Percentiles rank a stretch among this genome's conserved stretches.
phyloP scores from a whole-genome alignment of 495 filamentous ascomycete genomes.

The Penicillium soppii region DNA sequence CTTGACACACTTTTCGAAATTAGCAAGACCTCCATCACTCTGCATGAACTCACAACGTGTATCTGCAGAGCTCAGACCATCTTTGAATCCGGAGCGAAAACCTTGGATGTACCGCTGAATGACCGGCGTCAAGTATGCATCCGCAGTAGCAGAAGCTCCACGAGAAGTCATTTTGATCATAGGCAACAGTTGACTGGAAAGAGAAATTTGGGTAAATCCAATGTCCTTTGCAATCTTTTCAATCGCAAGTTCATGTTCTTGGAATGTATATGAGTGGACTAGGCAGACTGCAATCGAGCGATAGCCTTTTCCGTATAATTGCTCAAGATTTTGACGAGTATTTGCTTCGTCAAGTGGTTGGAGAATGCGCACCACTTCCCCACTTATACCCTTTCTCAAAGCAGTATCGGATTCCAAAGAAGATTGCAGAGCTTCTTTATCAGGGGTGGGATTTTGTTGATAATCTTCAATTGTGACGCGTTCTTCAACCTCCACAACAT shows the following conservation, averaged over 20 bases:
- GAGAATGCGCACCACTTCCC: constrained; percentile 69
- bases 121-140: constrained; percentile 15
- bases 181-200: constrained; percentile 62
- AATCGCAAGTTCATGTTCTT: constrained; percentile 68
- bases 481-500: constrained; percentile 17
- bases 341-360: constrained; percentile 45
- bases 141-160: constrained; percentile 11
- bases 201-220: constrained; percentile 65
- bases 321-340: constrained; percentile 54
- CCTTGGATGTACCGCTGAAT: constrained; percentile 12
- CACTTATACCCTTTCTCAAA: too few species aligned
- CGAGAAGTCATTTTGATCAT: constrained; percentile 60
- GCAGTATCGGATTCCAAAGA: constrained; percentile 39
- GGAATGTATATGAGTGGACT: constrained; percentile 81
- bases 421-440: too few species aligned
- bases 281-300: constrained; percentile 73
- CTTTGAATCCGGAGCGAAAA: constrained; percentile 52
- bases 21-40: constrained; percentile 69
- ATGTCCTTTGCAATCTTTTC: constrained; percentile 67
- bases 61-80: constrained; percentile 37
- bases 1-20: constrained; percentile 36
- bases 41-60: constrained; percentile 83
- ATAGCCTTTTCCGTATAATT: constrained; percentile 61
- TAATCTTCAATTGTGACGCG: constrained; percentile 15
- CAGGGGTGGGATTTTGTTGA: too few species aligned